These are phyloP conservation scores for Thalassiosira mediterranea DNA, from an alignment of 352 stramenopile species.

Conservation along the genomic window DNA sequence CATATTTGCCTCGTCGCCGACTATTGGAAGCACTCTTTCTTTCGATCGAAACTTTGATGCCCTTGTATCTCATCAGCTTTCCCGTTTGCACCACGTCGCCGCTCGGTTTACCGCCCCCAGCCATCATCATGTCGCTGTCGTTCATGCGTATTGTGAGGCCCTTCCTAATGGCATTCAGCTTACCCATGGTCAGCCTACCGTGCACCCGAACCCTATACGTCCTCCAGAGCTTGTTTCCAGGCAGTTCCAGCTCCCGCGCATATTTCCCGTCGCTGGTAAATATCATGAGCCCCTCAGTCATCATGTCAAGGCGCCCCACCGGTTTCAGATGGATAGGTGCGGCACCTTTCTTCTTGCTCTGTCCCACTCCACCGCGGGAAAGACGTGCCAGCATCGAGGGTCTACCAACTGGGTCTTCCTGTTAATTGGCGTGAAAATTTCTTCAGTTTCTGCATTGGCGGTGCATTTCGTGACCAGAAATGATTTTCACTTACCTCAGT, in stretches of 20 bases:
- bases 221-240: slow-evolving; percentile 64
- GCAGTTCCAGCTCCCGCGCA: slow-evolving; percentile 72
- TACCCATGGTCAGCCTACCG: slow-evolving; percentile 56
- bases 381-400: slow-evolving; percentile 69
- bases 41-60: slow-evolving; percentile 73
- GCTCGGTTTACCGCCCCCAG: slow-evolving; percentile 1
- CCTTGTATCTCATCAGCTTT: slow-evolving; percentile 48
- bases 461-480: no score
- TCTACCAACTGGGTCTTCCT: slow-evolving; percentile 67
- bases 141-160: slow-evolving; percentile 54
- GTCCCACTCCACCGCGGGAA: slow-evolving; percentile 59
- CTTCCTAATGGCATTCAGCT: slow-evolving; percentile 59
- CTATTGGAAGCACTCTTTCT: slow-evolving; percentile 19
- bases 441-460: no score
- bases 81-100: neutral
- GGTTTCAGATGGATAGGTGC: slow-evolving; percentile 64
- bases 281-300: slow-evolving; percentile 75
- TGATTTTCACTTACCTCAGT: no score
- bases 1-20: no score
- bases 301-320: slow-evolving; percentile 75
- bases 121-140: slow-evolving; percentile 13
- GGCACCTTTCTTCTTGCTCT: slow-evolving; percentile 16
- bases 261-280: slow-evolving; percentile 78
- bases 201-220: slow-evolving; percentile 74
- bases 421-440: no score